Evolutionary conservation across 257 asterid species (phyloP), one percentile per base, ranked within the genome.

Genomic region (Nicotiana attenuata): DNA sequence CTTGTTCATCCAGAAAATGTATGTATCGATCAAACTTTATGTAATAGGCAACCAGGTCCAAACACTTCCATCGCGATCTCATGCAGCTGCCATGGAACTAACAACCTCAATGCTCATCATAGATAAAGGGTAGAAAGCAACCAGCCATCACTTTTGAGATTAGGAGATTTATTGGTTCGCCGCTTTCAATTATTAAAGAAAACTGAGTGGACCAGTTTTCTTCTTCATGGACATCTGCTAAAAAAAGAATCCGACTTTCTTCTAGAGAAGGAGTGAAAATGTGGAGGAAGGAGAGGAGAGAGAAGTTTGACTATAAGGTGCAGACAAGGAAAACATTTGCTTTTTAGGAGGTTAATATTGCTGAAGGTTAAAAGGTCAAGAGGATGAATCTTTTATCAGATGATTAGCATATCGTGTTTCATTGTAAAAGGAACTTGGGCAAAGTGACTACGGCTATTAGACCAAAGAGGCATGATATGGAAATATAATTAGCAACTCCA

Each of bases 391-490:
- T 69, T 38, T 69, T 28, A 5, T 38, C 77, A n/a, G 56, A 69
- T 68, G 55, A 38, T 22, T 45, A 47, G 61, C 3, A 13, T 52
- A 10, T 0, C 63, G 15, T 3, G 47, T 33, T 55, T 88, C 84
- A 92, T 29, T 86, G 26, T 71, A 85, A 71, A 68, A 90, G 64
- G 55, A 77, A 29, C 83, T 82, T 86, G 33, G 94, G 85, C 84
- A 89, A 71, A 76, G 92, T 83, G 76, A 95, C 81, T 29, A 88
- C 94, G 80, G 86, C 91, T 22, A 93, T 78, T 15, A 96, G 91
- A 81, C 97, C 97, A 65, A 93, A 75, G 47, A 94, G 97, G 89
- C 95, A 90, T 64, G 88, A 89, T 63, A 87, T 38, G 50, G 99
- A 92, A 67, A 92, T 55, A 14, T 84, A 33, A 76, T 96, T 94